These are phyloP conservation scores for Nemania serpens DNA, from an alignment of 2,329 filamentous ascomycete species.

Conservation along the genomic window DNA sequence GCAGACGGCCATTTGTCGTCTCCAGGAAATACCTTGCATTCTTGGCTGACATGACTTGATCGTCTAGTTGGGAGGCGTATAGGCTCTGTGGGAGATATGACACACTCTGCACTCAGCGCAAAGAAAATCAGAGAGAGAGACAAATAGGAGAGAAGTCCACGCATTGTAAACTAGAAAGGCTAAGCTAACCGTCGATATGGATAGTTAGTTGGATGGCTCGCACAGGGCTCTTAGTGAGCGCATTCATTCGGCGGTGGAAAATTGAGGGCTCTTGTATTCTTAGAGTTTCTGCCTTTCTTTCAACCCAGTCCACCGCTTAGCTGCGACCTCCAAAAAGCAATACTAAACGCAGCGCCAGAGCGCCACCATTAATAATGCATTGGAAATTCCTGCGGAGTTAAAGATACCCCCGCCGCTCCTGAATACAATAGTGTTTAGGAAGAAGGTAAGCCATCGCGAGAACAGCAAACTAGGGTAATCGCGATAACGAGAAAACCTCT, in stretches of 20 bases:
- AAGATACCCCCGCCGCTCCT: not conserved
- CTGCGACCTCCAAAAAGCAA: not conserved
- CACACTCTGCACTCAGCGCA: not conserved
- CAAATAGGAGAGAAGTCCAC: not conserved
- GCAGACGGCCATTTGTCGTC: slow-evolving; percentile 35
- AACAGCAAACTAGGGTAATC: not conserved
- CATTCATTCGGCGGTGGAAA: not conserved
- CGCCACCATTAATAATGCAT: slow-evolving; percentile 20
- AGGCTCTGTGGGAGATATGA: slow-evolving; percentile 19
- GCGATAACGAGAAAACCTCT: not conserved
- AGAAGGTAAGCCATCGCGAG: not conserved
- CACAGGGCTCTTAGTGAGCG: not conserved
- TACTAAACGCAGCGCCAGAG: not conserved
- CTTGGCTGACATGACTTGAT: not conserved
- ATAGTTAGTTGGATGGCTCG: not conserved
- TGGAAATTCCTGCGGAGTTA: slow-evolving; percentile 10
- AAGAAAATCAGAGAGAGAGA: slow-evolving; percentile 9
- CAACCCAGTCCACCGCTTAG: not conserved
- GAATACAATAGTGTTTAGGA: not conserved
- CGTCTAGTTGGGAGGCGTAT: slow-evolving; percentile 21
- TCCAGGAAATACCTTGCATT: slow-evolving; percentile 37
- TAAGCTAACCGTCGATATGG: not conserved
- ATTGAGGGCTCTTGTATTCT: slow-evolving; percentile 9
- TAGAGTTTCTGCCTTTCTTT: not conserved
- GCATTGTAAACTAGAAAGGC: not conserved